Percentiles rank a stretch among this genome's conserved stretches.
Conservation (phyloP, 192 early-diverging fungal species). For the Mortierella antarctica region DNA sequence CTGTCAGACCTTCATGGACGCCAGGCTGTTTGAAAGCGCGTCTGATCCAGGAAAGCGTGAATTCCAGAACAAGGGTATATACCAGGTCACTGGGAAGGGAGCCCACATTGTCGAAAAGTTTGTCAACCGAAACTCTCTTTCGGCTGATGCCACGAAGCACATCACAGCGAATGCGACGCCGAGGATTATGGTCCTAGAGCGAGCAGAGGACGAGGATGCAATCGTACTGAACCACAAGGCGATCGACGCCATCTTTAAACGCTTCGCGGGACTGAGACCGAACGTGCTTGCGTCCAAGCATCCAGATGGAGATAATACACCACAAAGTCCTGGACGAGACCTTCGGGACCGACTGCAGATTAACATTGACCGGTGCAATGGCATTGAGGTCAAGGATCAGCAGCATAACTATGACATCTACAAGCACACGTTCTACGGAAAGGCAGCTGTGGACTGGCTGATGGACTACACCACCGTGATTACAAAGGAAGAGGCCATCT, state of each 20-base stretch:
- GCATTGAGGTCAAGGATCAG: slow-evolving; percentile 60
- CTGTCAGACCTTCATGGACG: slow-evolving; percentile 64
- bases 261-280: slow-evolving; percentile 55
- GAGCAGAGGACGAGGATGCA: slow-evolving; percentile 61
- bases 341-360: slow-evolving; percentile 14
- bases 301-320: slow-evolving; percentile 9
- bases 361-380: slow-evolving; percentile 49
- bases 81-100: slow-evolving; percentile 63
- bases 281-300: slow-evolving; percentile 28
- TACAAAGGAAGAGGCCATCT: slow-evolving; percentile 59
- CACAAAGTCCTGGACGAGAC: slow-evolving; percentile 24
- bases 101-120: slow-evolving; percentile 61
- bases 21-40: slow-evolving; percentile 58
- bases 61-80: slow-evolving; percentile 63
- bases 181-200: slow-evolving; percentile 50
- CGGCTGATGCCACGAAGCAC: slow-evolving; percentile 53
- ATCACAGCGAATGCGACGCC: slow-evolving; percentile 52
- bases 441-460: slow-evolving; percentile 59
- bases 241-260: slow-evolving; percentile 54
- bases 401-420: slow-evolving; percentile 54
- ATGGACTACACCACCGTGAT: slow-evolving; percentile 61
- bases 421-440: slow-evolving; percentile 61
- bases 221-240: slow-evolving; percentile 53
- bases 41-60: slow-evolving; percentile 56
- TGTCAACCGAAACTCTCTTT: slow-evolving; percentile 53